These are phyloP conservation scores for Elaeagnus macrophylla DNA, from an alignment of 306 rosid species.

Conservation along the genomic window DNA sequence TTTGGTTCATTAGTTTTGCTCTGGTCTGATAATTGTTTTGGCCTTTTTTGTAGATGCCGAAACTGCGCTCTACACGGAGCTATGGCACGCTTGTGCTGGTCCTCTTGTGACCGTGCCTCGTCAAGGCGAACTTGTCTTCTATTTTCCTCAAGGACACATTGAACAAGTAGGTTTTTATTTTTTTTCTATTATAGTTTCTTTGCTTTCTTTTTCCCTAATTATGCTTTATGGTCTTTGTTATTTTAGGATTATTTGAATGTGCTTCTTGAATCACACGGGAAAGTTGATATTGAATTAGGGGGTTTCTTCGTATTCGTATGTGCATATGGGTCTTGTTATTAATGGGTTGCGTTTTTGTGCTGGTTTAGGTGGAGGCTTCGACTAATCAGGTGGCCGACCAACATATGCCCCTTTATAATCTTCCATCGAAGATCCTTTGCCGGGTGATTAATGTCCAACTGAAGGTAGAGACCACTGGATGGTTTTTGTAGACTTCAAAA, in stretches of 20 bases:
- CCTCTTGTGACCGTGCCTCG: slow-evolving; percentile 89
- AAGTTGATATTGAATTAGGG: neutral
- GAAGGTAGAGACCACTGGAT: slow-evolving; percentile 38
- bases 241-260: neutral
- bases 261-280: neutral
- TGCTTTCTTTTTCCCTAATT: neutral
- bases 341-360: neutral
- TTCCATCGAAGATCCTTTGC: slow-evolving; percentile 74
- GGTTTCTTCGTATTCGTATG: neutral
- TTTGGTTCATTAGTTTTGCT: no score
- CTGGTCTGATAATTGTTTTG: neutral
- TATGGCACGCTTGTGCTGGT: slow-evolving; percentile 98
- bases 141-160: slow-evolving; percentile 97
- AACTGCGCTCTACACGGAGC: slow-evolving; percentile 70
- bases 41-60: slow-evolving; percentile 44
- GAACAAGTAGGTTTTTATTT: slow-evolving; percentile 53
- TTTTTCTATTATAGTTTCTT: neutral
- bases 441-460: slow-evolving; percentile 68
- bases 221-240: neutral
- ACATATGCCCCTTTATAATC: slow-evolving; percentile 80
- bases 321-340: neutral
- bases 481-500: neutral
- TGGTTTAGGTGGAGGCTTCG: slow-evolving; percentile 83
- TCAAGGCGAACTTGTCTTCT: slow-evolving; percentile 68
- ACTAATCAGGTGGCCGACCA: slow-evolving; percentile 86